Base-by-base conservation (phyloP, 1,284 basidiomycete species). In the Ustilago esculenta region DNA sequence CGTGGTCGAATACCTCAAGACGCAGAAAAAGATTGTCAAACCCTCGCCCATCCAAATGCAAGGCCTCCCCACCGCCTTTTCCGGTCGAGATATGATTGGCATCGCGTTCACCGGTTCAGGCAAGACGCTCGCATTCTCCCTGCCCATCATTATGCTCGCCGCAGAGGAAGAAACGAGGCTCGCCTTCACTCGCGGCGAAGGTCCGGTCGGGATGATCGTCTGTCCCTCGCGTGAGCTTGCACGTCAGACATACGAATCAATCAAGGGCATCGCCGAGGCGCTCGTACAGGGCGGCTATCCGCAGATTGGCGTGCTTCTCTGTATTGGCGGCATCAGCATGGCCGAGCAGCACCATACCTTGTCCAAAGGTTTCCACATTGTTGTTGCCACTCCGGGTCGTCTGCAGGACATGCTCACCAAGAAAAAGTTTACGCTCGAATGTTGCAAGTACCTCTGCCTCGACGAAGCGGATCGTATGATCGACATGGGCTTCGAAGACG, bases 381-480 rank as follows among this genome's bases (percentile, higher is more conserved):
- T 97, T 66, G 92, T 98, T 33, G 96, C 98, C 88, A 84, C 84
- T 8, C 84, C 84, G 0, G 84, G 84, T 8, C 72, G 84, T 2
- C 48, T 84, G 33, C 84, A 84, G 50, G 84, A 84, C 57, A 81
- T 84, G 81, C 85, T 98, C 61, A 92, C 95, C 83, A 97, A 96
- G 86, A 90, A 89, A 80, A 87, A 89, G 69, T 91, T 98, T 76
- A 92, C 90, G 2, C 90, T 98, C 72, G 90, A 92, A 59, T 90
- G 90, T 72, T 83, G 82, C 79, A 86, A 84, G 71, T 98, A 90
- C 82, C 85, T 98, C 5, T 98, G 94, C 81, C 92, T 99, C 88
- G 96, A 99, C 84, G 96, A 99, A 84, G 96, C 96, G 0, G 96
- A 98, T 84, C 86, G 96, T 47, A 98, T 99, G 96, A 95, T 99